Conservation (phyloP, 192 early-diverging fungal species). For the Coemansia sp. region DNA sequence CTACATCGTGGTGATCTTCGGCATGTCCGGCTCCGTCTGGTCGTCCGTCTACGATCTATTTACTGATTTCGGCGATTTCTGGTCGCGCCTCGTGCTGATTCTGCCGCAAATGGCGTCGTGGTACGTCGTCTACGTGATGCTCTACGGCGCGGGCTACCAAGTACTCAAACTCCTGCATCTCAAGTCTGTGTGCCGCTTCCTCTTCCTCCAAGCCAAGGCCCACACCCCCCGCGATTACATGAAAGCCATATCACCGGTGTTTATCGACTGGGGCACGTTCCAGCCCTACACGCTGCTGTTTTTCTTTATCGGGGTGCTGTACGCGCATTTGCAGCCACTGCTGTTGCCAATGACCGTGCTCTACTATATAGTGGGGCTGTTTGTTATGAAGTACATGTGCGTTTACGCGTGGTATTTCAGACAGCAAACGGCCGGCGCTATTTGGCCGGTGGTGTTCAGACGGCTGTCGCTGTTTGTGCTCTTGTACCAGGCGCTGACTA, state of each 20-base stretch:
- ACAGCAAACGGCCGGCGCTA: slow-evolving; percentile 65
- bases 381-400: slow-evolving; percentile 76
- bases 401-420: slow-evolving; percentile 78
- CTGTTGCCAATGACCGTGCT: slow-evolving; percentile 70
- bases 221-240: slow-evolving; percentile 77
- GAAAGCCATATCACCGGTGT: slow-evolving; percentile 67
- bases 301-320: slow-evolving; percentile 74
- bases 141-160: slow-evolving; percentile 69
- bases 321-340: slow-evolving; percentile 70
- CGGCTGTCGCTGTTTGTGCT: slow-evolving; percentile 66
- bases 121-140: slow-evolving; percentile 75
- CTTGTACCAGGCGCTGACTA: slow-evolving; percentile 65
- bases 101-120: slow-evolving; percentile 76
- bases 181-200: slow-evolving; percentile 58
- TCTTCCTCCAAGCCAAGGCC: slow-evolving; percentile 39
- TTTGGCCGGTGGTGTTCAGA: slow-evolving; percentile 73
- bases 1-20: slow-evolving; percentile 76
- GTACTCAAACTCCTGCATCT: slow-evolving; percentile 70
- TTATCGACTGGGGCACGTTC: slow-evolving; percentile 69
- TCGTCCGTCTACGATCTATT: slow-evolving; percentile 65
- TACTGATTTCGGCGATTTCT: slow-evolving; percentile 64
- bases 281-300: slow-evolving; percentile 70
- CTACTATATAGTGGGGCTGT: slow-evolving; percentile 64
- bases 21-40: slow-evolving; percentile 65
- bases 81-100: slow-evolving; percentile 60